Conservation (phyloP, 495 filamentous ascomycete genomes). For the Pseudevernia furfuracea region DNA sequence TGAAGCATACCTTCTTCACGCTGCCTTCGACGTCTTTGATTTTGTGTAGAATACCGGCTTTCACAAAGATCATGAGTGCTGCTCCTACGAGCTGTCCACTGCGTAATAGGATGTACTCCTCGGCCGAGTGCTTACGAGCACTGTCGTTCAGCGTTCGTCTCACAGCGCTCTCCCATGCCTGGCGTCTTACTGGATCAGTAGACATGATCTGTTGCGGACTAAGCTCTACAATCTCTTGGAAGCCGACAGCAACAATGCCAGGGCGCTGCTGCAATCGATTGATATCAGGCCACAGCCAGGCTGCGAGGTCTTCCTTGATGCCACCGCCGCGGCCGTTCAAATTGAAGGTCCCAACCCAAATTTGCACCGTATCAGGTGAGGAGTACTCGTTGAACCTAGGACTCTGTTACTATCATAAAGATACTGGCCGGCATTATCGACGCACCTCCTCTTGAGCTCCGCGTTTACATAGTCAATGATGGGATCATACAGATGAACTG, state of each 20-base stretch:
- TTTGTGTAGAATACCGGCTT: conserved; percentile 59
- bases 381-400: conserved; percentile 44
- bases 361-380: conserved; percentile 43
- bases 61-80: conserved; percentile 84
- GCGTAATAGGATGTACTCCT: conserved; percentile 81
- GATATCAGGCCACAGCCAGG: conserved; percentile 66
- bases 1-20: conserved; percentile 67
- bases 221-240: conserved; percentile 95
- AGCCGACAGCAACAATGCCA: conserved; percentile 79
- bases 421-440: background rate
- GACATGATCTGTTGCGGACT: conserved; percentile 99
- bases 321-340: conserved; percentile 78
- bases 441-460: conserved; percentile 57
- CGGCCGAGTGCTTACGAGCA: conserved; percentile 50
- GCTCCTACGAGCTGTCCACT: conserved; percentile 94
- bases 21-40: conserved; percentile 96
- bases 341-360: conserved; percentile 90
- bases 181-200: conserved; percentile 78
- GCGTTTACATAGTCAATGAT: conserved; percentile 79
- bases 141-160: conserved; percentile 64
- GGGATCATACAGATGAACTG: conserved; percentile 84
- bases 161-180: conserved; percentile 80
- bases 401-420: background rate
- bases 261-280: conserved; percentile 49
- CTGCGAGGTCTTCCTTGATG: conserved; percentile 67